Evolutionary conservation across 2,329 filamentous ascomycete genomes (phyloP), one percentile per base, ranked within the genome.

Genomic region (Myriosclerotinia curreyana): DNA sequence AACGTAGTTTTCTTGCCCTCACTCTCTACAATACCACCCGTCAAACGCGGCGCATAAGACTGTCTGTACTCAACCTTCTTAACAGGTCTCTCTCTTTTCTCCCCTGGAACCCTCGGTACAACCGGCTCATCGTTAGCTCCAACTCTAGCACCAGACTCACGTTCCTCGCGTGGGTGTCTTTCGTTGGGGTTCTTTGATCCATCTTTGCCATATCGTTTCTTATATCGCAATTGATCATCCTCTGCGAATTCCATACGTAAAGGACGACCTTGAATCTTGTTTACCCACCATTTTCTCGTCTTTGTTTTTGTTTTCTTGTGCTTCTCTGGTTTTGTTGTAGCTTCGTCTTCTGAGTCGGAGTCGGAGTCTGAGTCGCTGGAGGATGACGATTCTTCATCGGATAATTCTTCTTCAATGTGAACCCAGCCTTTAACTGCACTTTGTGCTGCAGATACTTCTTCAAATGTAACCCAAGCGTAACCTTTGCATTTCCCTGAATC

Each of bases 401-500:
- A 77, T 17, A 78, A 77, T 11, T 79, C 78, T 62, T 85, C 82
- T 74, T 88, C 84, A 74, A 83, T 84, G 72, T 92, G 82, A 66
- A 92, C 83, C 71, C 90, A 97, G 0, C 94, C 94, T 74, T 87
- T 88, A 69, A 96, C 92, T 4, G 90, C 91, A 72, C 83, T 83
- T 58, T 87, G 85, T 0, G 92, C 92, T 0, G 89, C 84, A 64
- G 90, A 86, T 14, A 93, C 74, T 59, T 92, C 87, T 74, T 88
- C 87, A 77, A 98, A 99, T 67, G 91, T 91, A 66, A 99, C 86
- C 93, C 95, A 99, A 7, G 89, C 95, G 78, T 89, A 99, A 22
- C 95, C 96, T 79, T 98, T 98, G 81, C 95, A 99, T 79, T 98
- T 99, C 51, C 95, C 95, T 25, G 89, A 89, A 76, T 99, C 96